Evolutionary conservation across 805 yeast species (phyloP).

Genomic region (Candida ficus): DNA sequence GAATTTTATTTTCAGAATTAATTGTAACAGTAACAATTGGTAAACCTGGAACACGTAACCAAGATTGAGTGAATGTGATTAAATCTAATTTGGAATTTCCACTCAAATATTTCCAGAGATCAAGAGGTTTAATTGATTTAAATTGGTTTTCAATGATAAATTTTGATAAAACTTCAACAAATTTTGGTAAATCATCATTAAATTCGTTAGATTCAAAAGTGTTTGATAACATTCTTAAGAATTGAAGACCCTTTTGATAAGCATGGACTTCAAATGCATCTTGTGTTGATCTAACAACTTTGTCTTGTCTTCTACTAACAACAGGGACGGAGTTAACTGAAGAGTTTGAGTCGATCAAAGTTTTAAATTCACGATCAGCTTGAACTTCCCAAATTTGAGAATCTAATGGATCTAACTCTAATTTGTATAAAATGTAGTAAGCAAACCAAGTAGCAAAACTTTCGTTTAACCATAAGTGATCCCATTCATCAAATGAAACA

Average conservation of each 20-base stretch:
- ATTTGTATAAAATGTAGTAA: slow-evolving; percentile 34
- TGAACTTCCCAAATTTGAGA: slow-evolving; percentile 30
- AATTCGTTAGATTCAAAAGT: slow-evolving; percentile 31
- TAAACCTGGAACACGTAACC: slow-evolving; percentile 56
- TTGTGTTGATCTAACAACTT: slow-evolving; percentile 34
- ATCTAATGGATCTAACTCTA: slow-evolving; percentile 24
- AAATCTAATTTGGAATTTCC: slow-evolving; percentile 36
- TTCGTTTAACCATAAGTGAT: slow-evolving; percentile 69
- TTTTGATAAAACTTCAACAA: slow-evolving; percentile 31
- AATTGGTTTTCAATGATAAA: slow-evolving; percentile 32
- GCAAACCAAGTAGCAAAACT: slow-evolving; percentile 75
- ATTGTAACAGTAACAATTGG: slow-evolving; percentile 43
- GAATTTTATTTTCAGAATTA: slow-evolving; percentile 26
- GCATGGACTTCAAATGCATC: slow-evolving; percentile 45
- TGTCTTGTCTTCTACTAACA: slow-evolving; percentile 15
- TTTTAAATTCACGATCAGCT: slow-evolving; percentile 27
- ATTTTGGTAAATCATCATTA: slow-evolving; percentile 28
- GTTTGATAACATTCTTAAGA: slow-evolving; percentile 48
- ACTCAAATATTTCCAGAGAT: slow-evolving; percentile 45
- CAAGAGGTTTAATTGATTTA: slow-evolving; percentile 41
- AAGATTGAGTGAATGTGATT: slow-evolving; percentile 49
- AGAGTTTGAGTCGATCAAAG: slow-evolving; percentile 31
- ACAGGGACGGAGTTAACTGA: slow-evolving; percentile 17
- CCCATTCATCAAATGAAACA: slow-evolving; percentile 64
- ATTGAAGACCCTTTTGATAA: slow-evolving; percentile 56